These are phyloP conservation scores for Cystobasidium ongulense DNA, from an alignment of 768 basidiomycete genomes.

Conservation along the genomic window DNA sequence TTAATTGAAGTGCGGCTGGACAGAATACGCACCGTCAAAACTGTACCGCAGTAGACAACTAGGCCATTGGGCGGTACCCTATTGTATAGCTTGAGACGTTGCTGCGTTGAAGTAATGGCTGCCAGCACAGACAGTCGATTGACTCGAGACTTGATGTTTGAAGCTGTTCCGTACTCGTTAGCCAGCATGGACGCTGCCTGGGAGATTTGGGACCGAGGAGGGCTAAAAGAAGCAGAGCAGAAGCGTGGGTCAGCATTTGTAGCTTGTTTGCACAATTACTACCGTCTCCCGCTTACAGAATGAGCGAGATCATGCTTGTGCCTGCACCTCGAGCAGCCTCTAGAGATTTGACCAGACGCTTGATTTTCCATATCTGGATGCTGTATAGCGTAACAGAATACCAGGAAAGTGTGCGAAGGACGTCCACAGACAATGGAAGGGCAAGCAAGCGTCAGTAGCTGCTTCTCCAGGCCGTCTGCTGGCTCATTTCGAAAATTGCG, in stretches of 20 bases:
- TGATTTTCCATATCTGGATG: constrained; percentile 62
- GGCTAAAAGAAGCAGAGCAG: background rate
- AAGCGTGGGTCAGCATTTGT: no score
- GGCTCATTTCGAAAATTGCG: background rate
- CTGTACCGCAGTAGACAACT: constrained; percentile 94
- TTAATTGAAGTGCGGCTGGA: background rate
- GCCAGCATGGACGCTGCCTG: constrained; percentile 91
- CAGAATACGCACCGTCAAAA: constrained; percentile 69
- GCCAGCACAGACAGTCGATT: constrained; percentile 95
- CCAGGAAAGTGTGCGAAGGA: background rate
- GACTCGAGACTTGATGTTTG: constrained; percentile 98
- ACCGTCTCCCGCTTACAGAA: constrained; percentile 5
- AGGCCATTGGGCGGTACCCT: constrained; percentile 90
- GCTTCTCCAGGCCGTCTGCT: background rate
- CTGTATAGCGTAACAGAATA: background rate
- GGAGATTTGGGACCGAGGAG: constrained; percentile 65
- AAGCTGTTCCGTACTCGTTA: constrained; percentile 72
- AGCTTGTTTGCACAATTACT: no score
- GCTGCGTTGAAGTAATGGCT: constrained; percentile 96
- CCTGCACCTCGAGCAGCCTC: constrained; percentile 76
- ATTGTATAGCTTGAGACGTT: constrained; percentile 91
- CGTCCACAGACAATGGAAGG: background rate
- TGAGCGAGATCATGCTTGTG: constrained; percentile 65
- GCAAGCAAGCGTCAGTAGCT: background rate
- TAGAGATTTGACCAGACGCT: constrained; percentile 97